Conservation (phyloP, 2,329 filamentous ascomycete species). For the Ophiocordyceps australis region DNA sequence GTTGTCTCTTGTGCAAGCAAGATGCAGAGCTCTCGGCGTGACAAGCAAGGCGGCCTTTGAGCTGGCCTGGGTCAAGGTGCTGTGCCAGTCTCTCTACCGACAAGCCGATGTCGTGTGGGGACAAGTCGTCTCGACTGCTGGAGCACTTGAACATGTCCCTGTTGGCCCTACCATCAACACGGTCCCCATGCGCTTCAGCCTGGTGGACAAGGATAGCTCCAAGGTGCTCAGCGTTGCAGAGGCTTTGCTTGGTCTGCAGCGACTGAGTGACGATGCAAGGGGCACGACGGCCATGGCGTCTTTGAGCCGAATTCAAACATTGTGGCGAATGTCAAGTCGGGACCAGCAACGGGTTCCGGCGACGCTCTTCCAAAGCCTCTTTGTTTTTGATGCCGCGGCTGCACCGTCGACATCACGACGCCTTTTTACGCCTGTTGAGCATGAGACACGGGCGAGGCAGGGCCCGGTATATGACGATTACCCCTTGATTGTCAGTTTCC, state of each 20-base stretch:
- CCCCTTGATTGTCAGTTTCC: constrained; percentile 8
- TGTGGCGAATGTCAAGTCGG: constrained; percentile 5
- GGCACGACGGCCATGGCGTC: constrained; percentile 6
- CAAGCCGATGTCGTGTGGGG: constrained; percentile 7
- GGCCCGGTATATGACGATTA: constrained; percentile 7
- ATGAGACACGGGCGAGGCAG: neutral
- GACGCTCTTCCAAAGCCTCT: constrained; percentile 8
- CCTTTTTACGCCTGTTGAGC: neutral
- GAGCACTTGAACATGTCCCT: constrained; percentile 1
- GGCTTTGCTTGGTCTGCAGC: constrained; percentile 3
- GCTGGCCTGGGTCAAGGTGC: constrained; percentile 7
- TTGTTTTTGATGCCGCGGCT: constrained; percentile 8
- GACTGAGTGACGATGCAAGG: constrained; percentile 4
- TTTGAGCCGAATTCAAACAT: constrained; percentile 5
- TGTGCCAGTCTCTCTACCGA: constrained; percentile 6
- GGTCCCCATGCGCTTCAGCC: constrained; percentile 4
- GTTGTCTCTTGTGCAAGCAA: constrained; percentile 3
- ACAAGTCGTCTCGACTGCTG: constrained; percentile 4
- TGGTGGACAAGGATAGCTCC: neutral
- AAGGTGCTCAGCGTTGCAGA: constrained; percentile 2
- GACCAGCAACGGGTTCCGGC: constrained; percentile 1
- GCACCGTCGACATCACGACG: neutral
- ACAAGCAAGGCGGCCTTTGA: constrained; percentile 5
- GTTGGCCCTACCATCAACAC: constrained; percentile 8
- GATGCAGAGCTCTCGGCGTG: constrained; percentile 4